These are phyloP conservation scores for Globisporangium radiosum DNA, from an alignment of 352 stramenopile species.

Conservation along the genomic window DNA sequence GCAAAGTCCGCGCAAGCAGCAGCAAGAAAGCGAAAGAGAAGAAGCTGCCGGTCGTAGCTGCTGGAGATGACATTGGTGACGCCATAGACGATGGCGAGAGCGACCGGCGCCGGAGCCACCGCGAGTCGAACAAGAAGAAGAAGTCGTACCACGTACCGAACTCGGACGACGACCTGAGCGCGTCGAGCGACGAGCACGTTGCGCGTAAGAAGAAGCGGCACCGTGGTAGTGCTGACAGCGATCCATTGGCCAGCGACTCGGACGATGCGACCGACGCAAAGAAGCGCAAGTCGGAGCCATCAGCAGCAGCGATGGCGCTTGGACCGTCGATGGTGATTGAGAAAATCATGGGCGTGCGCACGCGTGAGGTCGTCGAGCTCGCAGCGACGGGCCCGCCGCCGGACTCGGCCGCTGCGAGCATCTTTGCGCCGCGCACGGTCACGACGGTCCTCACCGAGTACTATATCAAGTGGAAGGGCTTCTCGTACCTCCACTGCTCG, in stretches of 20 bases:
- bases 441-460: conserved; percentile 63
- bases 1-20: conserved; percentile 16
- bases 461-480: conserved; percentile 89
- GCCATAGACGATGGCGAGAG: conserved; percentile 13
- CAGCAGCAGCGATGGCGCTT: background rate
- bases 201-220: conserved; percentile 16
- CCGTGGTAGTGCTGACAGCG: conserved; percentile 9
- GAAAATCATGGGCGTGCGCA: conserved; percentile 81
- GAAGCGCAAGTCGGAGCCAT: conserved; percentile 16
- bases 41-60: conserved; percentile 10
- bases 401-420: conserved; percentile 28
- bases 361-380: conserved; percentile 33
- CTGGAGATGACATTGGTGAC: no score
- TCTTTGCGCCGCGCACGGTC: conserved; percentile 28
- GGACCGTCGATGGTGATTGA: conserved; percentile 75
- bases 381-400: conserved; percentile 5
- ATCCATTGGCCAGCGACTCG: conserved; percentile 29
- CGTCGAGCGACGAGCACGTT: conserved; percentile 18
- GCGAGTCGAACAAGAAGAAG: conserved; percentile 54
- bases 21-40: conserved; percentile 16
- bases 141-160: conserved; percentile 78
- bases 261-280: conserved; percentile 31
- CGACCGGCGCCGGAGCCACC: conserved; percentile 48
- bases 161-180: conserved; percentile 77
- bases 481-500: conserved; percentile 85